Evolutionary conservation across 1,139 yeast species (phyloP).

Genomic region (Saccharomycopsis crataegensis): DNA sequence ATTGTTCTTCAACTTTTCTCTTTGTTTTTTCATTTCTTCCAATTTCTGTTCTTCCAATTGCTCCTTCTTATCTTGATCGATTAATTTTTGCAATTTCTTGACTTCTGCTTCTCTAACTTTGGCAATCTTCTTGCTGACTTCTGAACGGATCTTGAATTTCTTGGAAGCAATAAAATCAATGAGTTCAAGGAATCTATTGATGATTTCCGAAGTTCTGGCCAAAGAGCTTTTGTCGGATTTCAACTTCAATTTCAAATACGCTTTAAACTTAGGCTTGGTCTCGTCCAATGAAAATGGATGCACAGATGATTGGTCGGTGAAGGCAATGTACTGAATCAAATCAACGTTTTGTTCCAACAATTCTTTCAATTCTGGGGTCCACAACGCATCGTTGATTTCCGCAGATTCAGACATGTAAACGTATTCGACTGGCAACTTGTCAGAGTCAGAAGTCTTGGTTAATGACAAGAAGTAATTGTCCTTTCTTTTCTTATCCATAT

Average conservation of each 20-base stretch:
- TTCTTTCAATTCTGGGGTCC: constrained; percentile 43
- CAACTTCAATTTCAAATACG: constrained; percentile 44
- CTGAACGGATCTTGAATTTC: constrained; percentile 38
- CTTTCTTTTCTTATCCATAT: constrained; percentile 71
- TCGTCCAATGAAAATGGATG: constrained; percentile 48
- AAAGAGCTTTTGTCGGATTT: constrained; percentile 41
- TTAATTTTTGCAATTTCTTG: constrained; percentile 47
- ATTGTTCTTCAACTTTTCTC: constrained; percentile 46
- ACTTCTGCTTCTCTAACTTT: constrained; percentile 62
- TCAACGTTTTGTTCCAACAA: constrained; percentile 40
- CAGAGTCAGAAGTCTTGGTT: constrained; percentile 68
- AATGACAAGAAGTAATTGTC: constrained; percentile 76
- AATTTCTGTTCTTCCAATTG: constrained; percentile 62
- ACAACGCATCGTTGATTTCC: constrained; percentile 66
- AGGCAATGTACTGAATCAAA: constrained; percentile 57
- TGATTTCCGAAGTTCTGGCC: constrained; percentile 39
- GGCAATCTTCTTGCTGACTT: constrained; percentile 65
- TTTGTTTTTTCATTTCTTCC: constrained; percentile 57
- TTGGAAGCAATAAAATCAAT: constrained; percentile 46
- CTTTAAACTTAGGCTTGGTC: constrained; percentile 46
- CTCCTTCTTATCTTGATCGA: constrained; percentile 60
- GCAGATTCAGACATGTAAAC: constrained; percentile 87
- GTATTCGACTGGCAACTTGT: constrained; percentile 60
- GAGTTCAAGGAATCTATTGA: constrained; percentile 45
- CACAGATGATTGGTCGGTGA: constrained; percentile 73